Conservation (phyloP, 345 rosid genomes). For the Brassica napus region DNA sequence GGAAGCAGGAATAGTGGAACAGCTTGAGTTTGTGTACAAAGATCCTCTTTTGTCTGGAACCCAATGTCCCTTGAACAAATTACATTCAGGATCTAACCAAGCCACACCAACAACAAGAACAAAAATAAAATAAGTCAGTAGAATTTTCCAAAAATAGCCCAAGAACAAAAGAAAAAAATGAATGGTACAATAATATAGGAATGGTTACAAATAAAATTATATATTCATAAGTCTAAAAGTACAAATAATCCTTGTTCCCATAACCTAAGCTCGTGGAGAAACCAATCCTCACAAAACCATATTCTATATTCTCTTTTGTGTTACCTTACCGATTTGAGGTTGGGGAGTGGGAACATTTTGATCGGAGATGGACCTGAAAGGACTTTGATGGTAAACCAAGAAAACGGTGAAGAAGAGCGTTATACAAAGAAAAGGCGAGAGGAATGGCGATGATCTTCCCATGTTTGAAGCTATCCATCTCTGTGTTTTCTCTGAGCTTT, state of each 20-base stretch:
- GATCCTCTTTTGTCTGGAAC: constrained; percentile 53
- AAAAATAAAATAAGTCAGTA: not conserved
- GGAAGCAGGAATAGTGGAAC: constrained; percentile 70
- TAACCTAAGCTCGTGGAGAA: not conserved
- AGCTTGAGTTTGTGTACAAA: constrained; percentile 64
- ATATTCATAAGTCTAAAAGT: not conserved
- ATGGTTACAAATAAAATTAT: not conserved
- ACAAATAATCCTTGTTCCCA: not conserved
- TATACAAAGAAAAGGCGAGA: constrained; percentile 46
- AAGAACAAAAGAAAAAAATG: not conserved
- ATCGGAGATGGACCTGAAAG: constrained; percentile 38
- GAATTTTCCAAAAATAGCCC: not conserved
- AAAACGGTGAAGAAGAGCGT: constrained; percentile 55
- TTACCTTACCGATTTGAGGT: constrained; percentile 40
- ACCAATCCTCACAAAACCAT: not conserved
- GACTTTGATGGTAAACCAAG: constrained; percentile 57
- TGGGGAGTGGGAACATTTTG: constrained; percentile 31
- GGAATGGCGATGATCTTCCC: constrained; percentile 45
- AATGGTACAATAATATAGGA: not conserved
- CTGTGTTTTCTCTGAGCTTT: constrained; percentile 40
- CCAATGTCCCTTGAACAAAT: constrained; percentile 71
- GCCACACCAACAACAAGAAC: not conserved
- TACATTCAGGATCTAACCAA: constrained; percentile 48
- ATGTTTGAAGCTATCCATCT: constrained; percentile 39
- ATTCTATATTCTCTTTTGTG: not conserved